phyloP scores from a whole-genome alignment of 2,329 filamentous ascomycete species.

The Colletotrichum australisinense region DNA sequence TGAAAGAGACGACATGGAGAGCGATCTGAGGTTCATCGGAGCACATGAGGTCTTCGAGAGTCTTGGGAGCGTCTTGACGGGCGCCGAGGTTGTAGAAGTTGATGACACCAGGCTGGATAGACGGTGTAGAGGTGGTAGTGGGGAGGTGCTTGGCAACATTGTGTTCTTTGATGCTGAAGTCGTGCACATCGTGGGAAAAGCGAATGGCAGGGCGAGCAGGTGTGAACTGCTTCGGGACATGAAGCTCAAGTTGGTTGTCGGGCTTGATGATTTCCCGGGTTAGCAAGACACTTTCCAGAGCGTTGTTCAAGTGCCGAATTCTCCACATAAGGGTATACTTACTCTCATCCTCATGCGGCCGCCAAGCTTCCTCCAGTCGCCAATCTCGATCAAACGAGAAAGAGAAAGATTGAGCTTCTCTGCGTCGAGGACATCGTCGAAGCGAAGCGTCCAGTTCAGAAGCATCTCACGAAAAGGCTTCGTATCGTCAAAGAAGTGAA shows the following conservation, averaged over 20 bases:
- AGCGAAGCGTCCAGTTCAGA: constrained; percentile 50
- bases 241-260: constrained; percentile 44
- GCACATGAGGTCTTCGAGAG: constrained; percentile 52
- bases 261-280: constrained; percentile 4
- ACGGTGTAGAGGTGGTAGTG: constrained; percentile 36
- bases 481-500: constrained; percentile 47
- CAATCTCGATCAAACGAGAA: constrained; percentile 50
- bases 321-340: not conserved
- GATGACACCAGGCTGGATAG: constrained; percentile 31
- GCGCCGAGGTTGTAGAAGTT: constrained; percentile 38
- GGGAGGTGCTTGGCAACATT: constrained; percentile 52
- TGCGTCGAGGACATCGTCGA: constrained; percentile 59
- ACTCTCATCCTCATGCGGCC: constrained; percentile 55
- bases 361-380: constrained; percentile 59
- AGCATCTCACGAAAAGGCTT: constrained; percentile 40
- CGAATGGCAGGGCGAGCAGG: constrained; percentile 49
- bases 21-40: constrained; percentile 57
- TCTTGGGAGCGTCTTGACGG: constrained; percentile 35
- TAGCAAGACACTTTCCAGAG: not conserved
- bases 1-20: constrained; percentile 60
- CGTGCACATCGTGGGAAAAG: constrained; percentile 51
- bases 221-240: constrained; percentile 46
- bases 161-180: constrained; percentile 53
- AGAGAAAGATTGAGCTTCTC: constrained; percentile 50
- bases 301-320: too few species aligned